Base-by-base conservation (phyloP, 2,329 filamentous ascomycete genomes). In the Alternaria burnsii region DNA sequence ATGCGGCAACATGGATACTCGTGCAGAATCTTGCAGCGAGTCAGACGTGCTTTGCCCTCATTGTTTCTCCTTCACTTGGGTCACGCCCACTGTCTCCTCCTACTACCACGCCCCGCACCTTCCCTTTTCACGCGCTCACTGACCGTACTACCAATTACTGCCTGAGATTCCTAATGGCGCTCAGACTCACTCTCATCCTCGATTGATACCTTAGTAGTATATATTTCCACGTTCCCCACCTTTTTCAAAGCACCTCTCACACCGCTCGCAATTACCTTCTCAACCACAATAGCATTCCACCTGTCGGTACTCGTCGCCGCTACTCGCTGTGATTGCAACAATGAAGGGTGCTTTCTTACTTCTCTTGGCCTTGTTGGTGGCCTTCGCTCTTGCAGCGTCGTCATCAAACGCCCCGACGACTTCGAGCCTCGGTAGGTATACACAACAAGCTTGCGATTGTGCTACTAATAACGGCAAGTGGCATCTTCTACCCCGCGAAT, bases 311-410 rank as follows among this genome's bases (percentile, higher is more conserved):
- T 4, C 0, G 36, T 42, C 40, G 6, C 6, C 10, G 18, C 3
- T 8, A 11, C 40, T 3, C 28, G 11, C 28, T 30, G 28, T 1
- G 0, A 16, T 5, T 9, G 9, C 12, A 6, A 42, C 2, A 24
- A 42, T 60, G 53, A 52, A 36, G 41, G 22, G 26, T 28, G 12
- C 18, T n/a, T 47, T 24, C 34, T 34, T 34, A 6, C 14, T 60
- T 8, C 9, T 60, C 32, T 16, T 30, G 8, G 41, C 47, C 20
- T 36, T 60, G 2, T n/a, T 52, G 20, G 12, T 34, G 16, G 46
- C 22, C 16, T 16, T 57, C 12, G 26, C 32, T 4, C 9, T 42
- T 22, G 47, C 47, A 14, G 2, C 20, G 9, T 4, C 46, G 4
- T 30, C 32, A 1, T 11, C 22, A 12, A 28, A 52, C 3, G 10